These are phyloP conservation scores for Aureobasidium mangrovei DNA, from an alignment of 2,329 filamentous ascomycete species.

Conservation along the genomic window DNA sequence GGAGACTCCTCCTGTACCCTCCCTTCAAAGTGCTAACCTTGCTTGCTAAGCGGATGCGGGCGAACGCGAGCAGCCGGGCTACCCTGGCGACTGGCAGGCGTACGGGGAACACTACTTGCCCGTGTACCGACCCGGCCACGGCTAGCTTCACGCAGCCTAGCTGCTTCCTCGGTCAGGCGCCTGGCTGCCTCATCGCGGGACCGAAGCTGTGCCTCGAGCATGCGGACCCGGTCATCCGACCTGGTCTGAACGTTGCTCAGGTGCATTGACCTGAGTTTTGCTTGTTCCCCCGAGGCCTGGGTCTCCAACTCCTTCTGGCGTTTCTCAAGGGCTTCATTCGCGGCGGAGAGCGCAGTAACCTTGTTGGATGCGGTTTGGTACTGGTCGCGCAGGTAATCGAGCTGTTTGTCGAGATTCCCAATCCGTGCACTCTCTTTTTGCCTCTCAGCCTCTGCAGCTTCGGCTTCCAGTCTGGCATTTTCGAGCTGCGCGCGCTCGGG, in stretches of 20 bases:
- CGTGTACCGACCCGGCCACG: slow-evolving; percentile 29
- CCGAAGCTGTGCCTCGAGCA: slow-evolving; percentile 21
- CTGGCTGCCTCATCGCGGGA: slow-evolving; percentile 24
- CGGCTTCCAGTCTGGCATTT: slow-evolving; percentile 17
- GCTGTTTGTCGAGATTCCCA: slow-evolving; percentile 35
- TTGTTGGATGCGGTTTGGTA: slow-evolving; percentile 52
- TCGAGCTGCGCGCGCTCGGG: slow-evolving; percentile 29
- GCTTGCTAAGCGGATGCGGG: background rate
- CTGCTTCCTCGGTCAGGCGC: slow-evolving; percentile 29
- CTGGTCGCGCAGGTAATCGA: slow-evolving; percentile 48
- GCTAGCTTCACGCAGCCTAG: slow-evolving; percentile 24
- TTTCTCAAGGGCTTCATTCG: slow-evolving; percentile 40
- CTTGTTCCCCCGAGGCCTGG: slow-evolving; percentile 23
- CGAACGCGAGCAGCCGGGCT: slow-evolving; percentile 22
- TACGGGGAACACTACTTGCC: slow-evolving; percentile 29
- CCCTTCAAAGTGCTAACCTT: no score
- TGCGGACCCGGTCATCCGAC: slow-evolving; percentile 22
- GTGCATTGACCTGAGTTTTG: slow-evolving; percentile 20
- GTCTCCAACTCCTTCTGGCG: slow-evolving; percentile 23
- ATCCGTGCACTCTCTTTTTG: slow-evolving; percentile 24
- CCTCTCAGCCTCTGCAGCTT: slow-evolving; percentile 17
- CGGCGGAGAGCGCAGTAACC: slow-evolving; percentile 37
- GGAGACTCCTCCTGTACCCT: no score
- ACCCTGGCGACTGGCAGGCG: slow-evolving; percentile 24
- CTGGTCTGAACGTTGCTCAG: slow-evolving; percentile 18